Base-by-base conservation (phyloP, 1,139 yeast genomes). In the Protomyces macrosporus region DNA sequence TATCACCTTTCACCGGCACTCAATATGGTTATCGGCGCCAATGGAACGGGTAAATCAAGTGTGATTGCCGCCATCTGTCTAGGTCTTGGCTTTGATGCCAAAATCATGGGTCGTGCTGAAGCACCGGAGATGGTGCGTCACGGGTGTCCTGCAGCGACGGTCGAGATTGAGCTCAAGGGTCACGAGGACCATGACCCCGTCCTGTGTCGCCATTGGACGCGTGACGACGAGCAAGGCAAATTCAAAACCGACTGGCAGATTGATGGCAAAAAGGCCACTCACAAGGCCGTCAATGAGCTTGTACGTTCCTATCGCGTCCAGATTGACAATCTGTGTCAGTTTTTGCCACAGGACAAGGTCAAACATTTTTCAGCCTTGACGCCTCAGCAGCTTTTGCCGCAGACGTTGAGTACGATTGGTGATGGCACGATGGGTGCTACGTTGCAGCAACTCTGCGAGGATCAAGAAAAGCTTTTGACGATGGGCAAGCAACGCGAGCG, bases 11-110 rank as follows among this genome's bases (percentile, higher is more conserved):
- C 95, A 0, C 97, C 98, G 0, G 81, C 86, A 2, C 78, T 95
- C 72, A 95, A 95, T 73, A 84, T 95, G 89, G 88, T 95, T 65
- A 88, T 93, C 64, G 98, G 98, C 0, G 98, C 98, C 5, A 95
- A 95, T 72, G 99, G 99, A 48, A 85, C 97, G 0, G 99, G 99
- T 5, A 95, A 95, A 73, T 86, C 95, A 57, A 90, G 98, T 0
- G 83, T 93, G 70, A 96, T 93, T 5, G 90, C 97, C 66, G 98
- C 98, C 0, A 84, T 93, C 0, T 93, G 97, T 73, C 78, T 95
- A 50, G 97, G 97, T 0, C 77, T 95, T 14, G 95, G 87, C 0
- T 98, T 98, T 1, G 84, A 82, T 67, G 82, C 91, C 5, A 89
- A 85, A 42, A 78, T 86, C 54, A 82, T 91, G 67, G 95, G 95